Base-by-base conservation (phyloP, 345 rosid genomes). In the Lepidium didymum region DNA sequence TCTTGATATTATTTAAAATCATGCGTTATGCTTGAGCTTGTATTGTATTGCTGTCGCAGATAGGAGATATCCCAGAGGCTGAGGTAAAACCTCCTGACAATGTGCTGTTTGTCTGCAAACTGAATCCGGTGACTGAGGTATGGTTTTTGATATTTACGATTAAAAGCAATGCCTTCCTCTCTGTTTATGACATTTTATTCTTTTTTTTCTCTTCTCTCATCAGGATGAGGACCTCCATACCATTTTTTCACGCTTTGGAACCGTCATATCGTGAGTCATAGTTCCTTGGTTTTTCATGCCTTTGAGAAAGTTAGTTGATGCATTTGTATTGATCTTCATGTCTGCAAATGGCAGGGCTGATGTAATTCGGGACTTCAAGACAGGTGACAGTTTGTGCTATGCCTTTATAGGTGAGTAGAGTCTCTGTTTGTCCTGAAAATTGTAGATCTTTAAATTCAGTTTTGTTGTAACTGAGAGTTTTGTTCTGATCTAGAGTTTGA, bases 181-280 rank as follows among this genome's bases (percentile, higher is more conserved):
- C 23, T 61, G 55, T 51, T 64, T 56, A 8, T 42, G 49, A 64
- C 43, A 49, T 5, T 52, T 8, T 70, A 27, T 29, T 62, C 3
- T 13, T 16, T 37, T 16, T 37, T 59, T 27, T 41, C 27, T 34
- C 15, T 68, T 61, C 68, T 55, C 62, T 42, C 37, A 23, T 81
- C 86, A 94, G 99, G 99, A 94, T 64, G 97, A 91, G 79, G 99
- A 94, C 75, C 74, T 94, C 70, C 90, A 87, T 74, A 91, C 96
- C 10, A 94, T 94, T 56, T 91, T 94, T 76, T 94, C 99, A 64
- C 94, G 96, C 41, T 94, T 94, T 69, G 99, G 99, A 70, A 89
- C 83, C 31, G 96, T 91, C 35, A 46, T 81, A 63, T 81, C 90
- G 99, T 94, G 79, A 84, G 95, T 75, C 27, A 75, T 41, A 56